phyloP scores from a whole-genome alignment of 1,284 basidiomycete genomes.

The Leccinum griseonigrum region DNA sequence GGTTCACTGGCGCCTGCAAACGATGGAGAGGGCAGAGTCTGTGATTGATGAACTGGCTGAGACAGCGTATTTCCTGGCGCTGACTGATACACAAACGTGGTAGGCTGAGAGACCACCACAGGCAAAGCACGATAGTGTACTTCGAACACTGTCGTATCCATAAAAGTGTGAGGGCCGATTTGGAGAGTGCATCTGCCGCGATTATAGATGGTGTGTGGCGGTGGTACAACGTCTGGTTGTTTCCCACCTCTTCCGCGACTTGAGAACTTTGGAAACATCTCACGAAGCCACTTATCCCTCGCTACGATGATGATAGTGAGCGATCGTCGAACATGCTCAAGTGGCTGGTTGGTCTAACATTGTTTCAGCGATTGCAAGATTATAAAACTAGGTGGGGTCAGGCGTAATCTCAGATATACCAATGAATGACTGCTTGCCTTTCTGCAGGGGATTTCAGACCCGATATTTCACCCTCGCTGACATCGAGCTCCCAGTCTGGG shows the following conservation, averaged over 20 bases:
- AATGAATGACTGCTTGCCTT: slow-evolving; percentile 42
- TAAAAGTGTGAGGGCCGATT: slow-evolving; percentile 70
- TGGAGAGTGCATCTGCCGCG: slow-evolving; percentile 64
- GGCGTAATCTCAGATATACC: slow-evolving; percentile 1
- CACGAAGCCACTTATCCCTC: slow-evolving; percentile 62
- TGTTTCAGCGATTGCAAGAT: slow-evolving; percentile 63
- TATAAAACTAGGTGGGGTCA: slow-evolving; percentile 43
- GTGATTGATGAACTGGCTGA: slow-evolving; percentile 16
- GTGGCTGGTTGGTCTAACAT: slow-evolving; percentile 44
- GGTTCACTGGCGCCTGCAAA: slow-evolving; percentile 22
- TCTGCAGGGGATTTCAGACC: slow-evolving; percentile 48
- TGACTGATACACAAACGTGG: slow-evolving; percentile 27
- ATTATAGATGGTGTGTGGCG: slow-evolving; percentile 60
- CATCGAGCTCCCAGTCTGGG: slow-evolving; percentile 57
- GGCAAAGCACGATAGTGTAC: slow-evolving; percentile 47
- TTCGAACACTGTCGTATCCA: slow-evolving; percentile 64
- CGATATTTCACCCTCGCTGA: slow-evolving; percentile 35
- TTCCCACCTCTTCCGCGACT: slow-evolving; percentile 55
- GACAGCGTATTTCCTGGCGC: slow-evolving; percentile 14
- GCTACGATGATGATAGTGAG: slow-evolving; percentile 42
- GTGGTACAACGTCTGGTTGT: slow-evolving; percentile 47
- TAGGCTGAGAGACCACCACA: slow-evolving; percentile 21
- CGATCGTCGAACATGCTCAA: slow-evolving; percentile 18
- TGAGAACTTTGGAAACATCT: slow-evolving; percentile 72
- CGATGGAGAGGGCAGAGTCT: slow-evolving; percentile 2